Base-by-base conservation (phyloP, 495 filamentous ascomycete species). In the Thermothielavioides terrestris region DNA sequence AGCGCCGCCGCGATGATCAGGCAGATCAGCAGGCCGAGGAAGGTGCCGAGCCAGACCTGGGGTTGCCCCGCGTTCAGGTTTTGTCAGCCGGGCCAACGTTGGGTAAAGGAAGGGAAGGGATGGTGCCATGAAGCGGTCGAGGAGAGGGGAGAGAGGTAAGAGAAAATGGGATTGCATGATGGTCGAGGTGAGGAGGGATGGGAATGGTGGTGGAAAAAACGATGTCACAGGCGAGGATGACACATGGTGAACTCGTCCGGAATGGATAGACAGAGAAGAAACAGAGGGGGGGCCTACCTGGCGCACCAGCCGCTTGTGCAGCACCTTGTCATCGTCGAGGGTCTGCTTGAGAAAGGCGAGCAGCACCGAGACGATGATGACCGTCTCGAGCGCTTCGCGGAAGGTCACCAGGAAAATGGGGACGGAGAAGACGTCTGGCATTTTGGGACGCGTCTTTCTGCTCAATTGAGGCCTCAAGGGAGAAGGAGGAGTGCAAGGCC, bases 361-460 rank as follows among this genome's bases (percentile, higher is more conserved):
- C 3, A 94, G 72, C 17, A 92, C 81, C 2, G 88, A 91, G 31
- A 92, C 82, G 50, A 94, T 84, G 58, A 92, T 84, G 50, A 74
- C 80, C 0, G 82, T 84, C 64, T 94, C 88, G 20, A 94, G 68
- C 28, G 81, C 82, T 72, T 94, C 88, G 60, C 88, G 84, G 58
- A 92, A 90, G 58, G 81, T 79, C 62, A 94, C 83, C 68, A 94
- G 89, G 68, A 92, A 94, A 40, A 92, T 77, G 42, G 81, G 81
- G 9, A 84, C 75, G 40, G 79, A 69, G 57, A 84, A 85, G 52
- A 84, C 78, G 43, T 36, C 32, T 31, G 43, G 43, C 31, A 46
- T 46, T 36, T 17, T 46, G 42, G 30, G 11, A 20, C 23, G 36
- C 9, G 14, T 39, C 36, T 22, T 39, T 9, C 54, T 81, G 73